Conservation (phyloP, 164 flowering plant genomes). For the Magnolia kwangsiensis region DNA sequence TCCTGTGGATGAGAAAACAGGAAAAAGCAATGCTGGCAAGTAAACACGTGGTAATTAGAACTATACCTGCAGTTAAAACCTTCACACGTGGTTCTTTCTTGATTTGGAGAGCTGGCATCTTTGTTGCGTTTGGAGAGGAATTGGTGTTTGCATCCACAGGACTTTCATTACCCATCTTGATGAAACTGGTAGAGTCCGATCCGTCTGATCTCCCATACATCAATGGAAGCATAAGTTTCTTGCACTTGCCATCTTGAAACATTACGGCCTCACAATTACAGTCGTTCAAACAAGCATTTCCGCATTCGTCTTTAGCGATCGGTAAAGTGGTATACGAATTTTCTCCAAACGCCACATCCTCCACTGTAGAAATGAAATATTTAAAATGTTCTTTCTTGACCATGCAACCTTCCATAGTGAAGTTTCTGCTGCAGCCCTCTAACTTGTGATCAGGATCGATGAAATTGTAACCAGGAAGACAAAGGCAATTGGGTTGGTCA, state of each 20-base stretch:
- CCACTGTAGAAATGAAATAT: background rate
- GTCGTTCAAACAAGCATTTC: conserved; percentile 31
- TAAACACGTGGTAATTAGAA: background rate
- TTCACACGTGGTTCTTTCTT: background rate
- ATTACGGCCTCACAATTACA: conserved; percentile 32
- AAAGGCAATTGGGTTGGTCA: conserved; percentile 15
- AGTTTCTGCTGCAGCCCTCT: conserved; percentile 28
- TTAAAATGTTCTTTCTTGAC: conserved; percentile 4
- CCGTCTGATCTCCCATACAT: conserved; percentile 17
- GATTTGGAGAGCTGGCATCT: background rate
- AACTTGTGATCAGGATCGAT: conserved; percentile 16
- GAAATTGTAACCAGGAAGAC: conserved; percentile 21
- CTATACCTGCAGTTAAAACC: background rate
- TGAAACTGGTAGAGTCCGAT: background rate
- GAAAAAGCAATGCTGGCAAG: background rate
- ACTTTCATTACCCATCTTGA: background rate
- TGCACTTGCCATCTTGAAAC: conserved; percentile 11
- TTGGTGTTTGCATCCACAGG: background rate
- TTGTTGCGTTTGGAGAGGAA: background rate
- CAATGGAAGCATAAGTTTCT: conserved; percentile 27
- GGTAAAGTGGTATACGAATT: conserved; percentile 10
- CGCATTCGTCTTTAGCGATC: conserved; percentile 18
- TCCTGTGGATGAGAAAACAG: conserved; percentile 2
- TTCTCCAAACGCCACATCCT: conserved; percentile 26
- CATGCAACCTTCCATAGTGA: conserved; percentile 18